Base-by-base conservation (phyloP, 306 rosid genomes). In the Acacia melanoxylon region DNA sequence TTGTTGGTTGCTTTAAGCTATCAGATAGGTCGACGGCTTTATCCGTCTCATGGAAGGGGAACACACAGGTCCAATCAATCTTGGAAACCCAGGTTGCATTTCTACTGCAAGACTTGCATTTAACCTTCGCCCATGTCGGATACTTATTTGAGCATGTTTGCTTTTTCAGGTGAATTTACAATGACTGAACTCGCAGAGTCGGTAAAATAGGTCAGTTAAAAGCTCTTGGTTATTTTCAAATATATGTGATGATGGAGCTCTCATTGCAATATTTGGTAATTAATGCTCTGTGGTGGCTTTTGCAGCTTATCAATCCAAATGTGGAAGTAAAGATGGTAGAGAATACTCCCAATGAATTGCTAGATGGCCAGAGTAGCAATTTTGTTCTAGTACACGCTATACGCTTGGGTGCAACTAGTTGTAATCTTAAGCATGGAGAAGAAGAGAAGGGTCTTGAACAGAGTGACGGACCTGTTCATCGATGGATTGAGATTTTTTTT, bases 121-220 rank as follows among this genome's bases (percentile, higher is more conserved):
- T 78, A 3, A 22, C 33, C 63, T 66, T 42, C 68, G 4, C 27
- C 74, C 24, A 14, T n/a, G 17, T 48, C 12, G 20, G 63, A 51
- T 78, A 70, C 69, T 67, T 65, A 27, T 45, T 75, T 8, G 25
- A 63, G n/a, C 42, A 54, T 80, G 65, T 40, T 35, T 83, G 22
- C 61, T 13, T 76, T 77, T 88, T 78, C 88, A 93, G 99, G 98
- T 85, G 98, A 95, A 91, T 95, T 95, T 83, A 95, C 99, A 78
- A 90, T 95, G 97, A 83, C 87, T 3, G 99, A 95, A 86, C 98
- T 95, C 56, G 99, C 99, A 5, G 92, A 95, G 88, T 92, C 91
- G 0, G 97, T 95, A 77, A 95, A 95, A 89, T 97, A 95, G 98
- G 99, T 92, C 3, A 83, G 88, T 81, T 35, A 66, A 52, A 84